Evolutionary conservation across 2,329 filamentous ascomycete species (phyloP), one percentile per base, ranked within the genome.

Genomic region (Botryotinia narcissicola): DNA sequence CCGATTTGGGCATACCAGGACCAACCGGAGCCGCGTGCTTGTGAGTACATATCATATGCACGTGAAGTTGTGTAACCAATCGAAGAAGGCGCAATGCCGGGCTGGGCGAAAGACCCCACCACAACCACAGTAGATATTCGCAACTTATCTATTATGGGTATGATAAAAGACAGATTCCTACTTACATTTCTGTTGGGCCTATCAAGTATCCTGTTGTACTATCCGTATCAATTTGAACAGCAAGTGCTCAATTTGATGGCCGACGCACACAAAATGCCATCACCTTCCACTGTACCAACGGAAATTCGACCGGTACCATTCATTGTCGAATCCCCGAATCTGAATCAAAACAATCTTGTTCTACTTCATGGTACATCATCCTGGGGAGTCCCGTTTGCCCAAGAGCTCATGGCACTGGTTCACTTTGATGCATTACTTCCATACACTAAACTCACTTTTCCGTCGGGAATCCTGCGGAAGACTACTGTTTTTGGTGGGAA

Each of bases 331-430:
- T 54, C 73, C n/a, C 51, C 54, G 42, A 80, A 83, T 57, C 81
- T 77, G 0, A 82, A 84, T 67, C 74, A 64, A 12, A 71, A 70
- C 4, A 82, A 82, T 3, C 63, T 84, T 44, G 82, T 84, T 44
- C 77, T 84, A 70, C 81, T 84, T n/a, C 83, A 85, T 68, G 83
- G 83, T 29, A 82, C 82, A 48, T 83, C 83, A 42, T 81, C 79
- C 51, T 80, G 78, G 32, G 81, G 81, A 29, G 73, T 79, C 6
- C 75, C 77, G 22, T 84, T 85, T 60, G 82, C 82, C 7, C 68
- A 73, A 35, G 78, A 80, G 4, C 75, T 85, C 25, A 77, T 84
- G 44, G 71, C 72, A 9, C 76, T 75, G 71, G 78, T 80, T 51
- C 81, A 78, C 81, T 79, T 83, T 8, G 82, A 83, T 48, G 35